Evolutionary conservation across 2,329 filamentous ascomycete species (phyloP), one percentile per base, ranked within the genome.

Genomic region (Byssochlamys sp.): DNA sequence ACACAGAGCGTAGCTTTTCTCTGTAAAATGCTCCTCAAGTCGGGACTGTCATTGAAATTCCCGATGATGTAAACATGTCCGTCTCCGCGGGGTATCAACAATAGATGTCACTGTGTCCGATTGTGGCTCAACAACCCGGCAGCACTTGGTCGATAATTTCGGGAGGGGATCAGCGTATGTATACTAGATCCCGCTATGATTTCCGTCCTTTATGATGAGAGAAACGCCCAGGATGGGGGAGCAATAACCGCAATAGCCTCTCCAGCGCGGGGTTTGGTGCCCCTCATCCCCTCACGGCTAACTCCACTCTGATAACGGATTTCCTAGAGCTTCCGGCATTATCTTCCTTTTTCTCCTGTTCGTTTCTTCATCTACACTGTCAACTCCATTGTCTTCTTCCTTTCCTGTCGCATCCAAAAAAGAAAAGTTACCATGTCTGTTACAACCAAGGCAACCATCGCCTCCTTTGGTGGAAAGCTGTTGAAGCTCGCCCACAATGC

Each of bases 401-500:
- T 24, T 31, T n/a, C 7, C 54, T 12, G 6, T 27, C 7, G 19
- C 24, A 26, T 7, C 12, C n/a, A 4, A n/a, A 14, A 10, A 24
- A 24, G 11, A 51, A 14, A 11, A 14, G 59, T 63, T 59, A 80
- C 63, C 61, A 94, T 94, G 91, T 80, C 88, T 59, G 91, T 97
- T 80, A 89, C 88, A 71, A 95, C 88, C 65, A 95, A 89, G 73
- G 87, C 90, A 60, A 90, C 88, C 62, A 96, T 97, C 75, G 82
- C 86, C 79, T 89, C 86, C 73, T 97, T 96, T 72, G 92, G 91
- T 71, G 94, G 94, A 71, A 91, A 91, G 77, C 87, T 99, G 59
- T 84, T 96, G 67, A 97, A 99, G 81, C 89, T 99, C 61, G 85
- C 87, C 66, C 94, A 99, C 82, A 77, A 86, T 70, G 90, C 91